Percentiles rank a stretch among this genome's conserved stretches.
Conservation (phyloP, 768 basidiomycete species). For the Termitomyces sp. region DNA sequence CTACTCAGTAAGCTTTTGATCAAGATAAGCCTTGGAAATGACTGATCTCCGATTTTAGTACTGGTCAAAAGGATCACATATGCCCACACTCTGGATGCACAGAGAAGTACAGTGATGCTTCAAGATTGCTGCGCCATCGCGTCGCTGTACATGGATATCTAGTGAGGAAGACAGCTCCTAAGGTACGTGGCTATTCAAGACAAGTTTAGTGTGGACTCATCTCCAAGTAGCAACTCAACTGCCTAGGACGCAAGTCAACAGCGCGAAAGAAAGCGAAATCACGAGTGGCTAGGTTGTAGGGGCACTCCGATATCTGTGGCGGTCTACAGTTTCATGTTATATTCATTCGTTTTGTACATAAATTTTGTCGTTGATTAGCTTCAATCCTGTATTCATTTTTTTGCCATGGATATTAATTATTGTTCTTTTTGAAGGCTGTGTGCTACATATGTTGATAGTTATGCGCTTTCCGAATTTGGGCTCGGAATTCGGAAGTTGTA, state of each 20-base stretch:
- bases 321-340: neutral
- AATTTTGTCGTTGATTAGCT: neutral
- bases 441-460: too few species aligned
- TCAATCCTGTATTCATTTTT: neutral
- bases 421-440: neutral
- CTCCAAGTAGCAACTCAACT: constrained; percentile 3
- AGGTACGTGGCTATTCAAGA: neutral
- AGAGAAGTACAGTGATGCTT: constrained; percentile 17
- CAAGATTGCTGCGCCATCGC: constrained; percentile 16
- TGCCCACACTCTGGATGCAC: constrained; percentile 14
- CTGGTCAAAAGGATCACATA: constrained; percentile 12
- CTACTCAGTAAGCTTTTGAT: constrained; percentile 14
- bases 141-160: constrained; percentile 15
- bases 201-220: neutral
- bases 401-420: neutral
- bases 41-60: constrained; percentile 7
- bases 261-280: neutral
- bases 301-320: neutral
- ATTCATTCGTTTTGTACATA: neutral
- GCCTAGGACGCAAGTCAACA: neutral
- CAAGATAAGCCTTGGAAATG: neutral
- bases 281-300: neutral
- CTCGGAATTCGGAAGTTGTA: neutral
- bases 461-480: neutral
- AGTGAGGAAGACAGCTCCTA: constrained; percentile 14